Percentiles rank a stretch among this genome's conserved stretches.
Evolutionary conservation across 306 rosid species (phyloP).

Genomic region (Hippophae tibetana): DNA sequence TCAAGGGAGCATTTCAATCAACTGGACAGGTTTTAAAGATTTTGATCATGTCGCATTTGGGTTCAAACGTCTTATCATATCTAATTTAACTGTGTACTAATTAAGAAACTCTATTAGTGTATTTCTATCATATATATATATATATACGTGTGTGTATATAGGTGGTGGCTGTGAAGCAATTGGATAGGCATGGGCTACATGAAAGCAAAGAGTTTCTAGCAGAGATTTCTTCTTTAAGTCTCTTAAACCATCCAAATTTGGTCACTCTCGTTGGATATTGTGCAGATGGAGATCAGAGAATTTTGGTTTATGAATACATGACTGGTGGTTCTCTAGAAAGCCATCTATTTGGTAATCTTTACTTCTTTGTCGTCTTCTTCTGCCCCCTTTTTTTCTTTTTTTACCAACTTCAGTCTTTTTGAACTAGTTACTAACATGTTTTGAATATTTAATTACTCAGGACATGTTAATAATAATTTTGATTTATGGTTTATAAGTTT

Average conservation of each 20-base stretch:
- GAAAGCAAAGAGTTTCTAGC: conserved; percentile 66
- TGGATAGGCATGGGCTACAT: conserved; percentile 64
- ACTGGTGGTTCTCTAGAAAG: conserved; percentile 50
- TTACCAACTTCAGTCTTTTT: too few species aligned
- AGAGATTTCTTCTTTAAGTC: conserved; percentile 58
- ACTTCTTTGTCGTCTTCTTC: too few species aligned
- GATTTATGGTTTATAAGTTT: too few species aligned
- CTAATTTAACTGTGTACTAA: too few species aligned
- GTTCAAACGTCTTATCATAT: too few species aligned
- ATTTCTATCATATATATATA: not conserved
- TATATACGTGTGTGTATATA: not conserved
- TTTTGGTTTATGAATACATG: conserved; percentile 75
- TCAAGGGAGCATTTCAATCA: conserved; percentile 62
- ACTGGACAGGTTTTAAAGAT: conserved; percentile 51
- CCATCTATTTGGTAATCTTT: too few species aligned
- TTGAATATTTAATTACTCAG: too few species aligned
- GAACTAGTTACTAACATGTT: too few species aligned
- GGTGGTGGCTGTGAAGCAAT: conserved; percentile 97
- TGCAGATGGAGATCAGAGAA: conserved; percentile 93
- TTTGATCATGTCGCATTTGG: too few species aligned
- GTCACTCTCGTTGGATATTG: conserved; percentile 76
- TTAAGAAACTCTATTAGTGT: not conserved
- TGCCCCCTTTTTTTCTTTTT: too few species aligned
- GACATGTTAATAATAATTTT: not conserved
- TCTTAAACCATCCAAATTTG: conserved; percentile 60